Evolutionary conservation across 805 yeast genomes (phyloP).

Genomic region (Candida piceae): DNA sequence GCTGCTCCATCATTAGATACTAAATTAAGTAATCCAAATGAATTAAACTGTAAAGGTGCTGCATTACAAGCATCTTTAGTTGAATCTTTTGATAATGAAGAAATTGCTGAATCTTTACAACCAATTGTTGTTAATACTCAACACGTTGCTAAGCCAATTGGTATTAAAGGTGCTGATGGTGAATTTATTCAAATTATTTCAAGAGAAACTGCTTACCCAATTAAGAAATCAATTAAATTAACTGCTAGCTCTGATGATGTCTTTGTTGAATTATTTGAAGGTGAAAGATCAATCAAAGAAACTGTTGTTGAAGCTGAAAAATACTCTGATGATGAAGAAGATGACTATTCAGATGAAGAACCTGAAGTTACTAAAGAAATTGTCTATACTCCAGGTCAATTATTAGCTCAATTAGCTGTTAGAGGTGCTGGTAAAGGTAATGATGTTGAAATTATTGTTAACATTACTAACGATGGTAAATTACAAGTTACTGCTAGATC

Average conservation of each 20-base stretch:
- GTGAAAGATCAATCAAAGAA: constrained; percentile 77
- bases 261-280: constrained; percentile 73
- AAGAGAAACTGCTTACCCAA: constrained; percentile 86
- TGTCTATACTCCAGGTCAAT: constrained; percentile 64
- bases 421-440: constrained; percentile 61
- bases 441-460: constrained; percentile 64
- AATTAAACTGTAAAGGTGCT: constrained; percentile 88
- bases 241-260: constrained; percentile 59
- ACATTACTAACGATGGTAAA: constrained; percentile 60
- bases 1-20: constrained; percentile 73
- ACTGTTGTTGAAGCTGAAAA: constrained; percentile 68
- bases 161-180: constrained; percentile 71
- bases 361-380: constrained; percentile 82
- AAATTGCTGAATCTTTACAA: constrained; percentile 71
- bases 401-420: constrained; percentile 73
- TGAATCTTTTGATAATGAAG: constrained; percentile 79
- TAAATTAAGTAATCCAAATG: constrained; percentile 83
- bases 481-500: constrained; percentile 60
- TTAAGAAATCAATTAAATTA: constrained; percentile 67
- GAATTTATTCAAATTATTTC: constrained; percentile 66
- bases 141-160: constrained; percentile 79
- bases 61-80: constrained; percentile 91
- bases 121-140: constrained; percentile 85
- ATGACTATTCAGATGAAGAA: constrained; percentile 63
- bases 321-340: constrained; percentile 46